Evolutionary conservation across 192 early-diverging fungal genomes (phyloP).

Genomic region (Linnemannia elongata): DNA sequence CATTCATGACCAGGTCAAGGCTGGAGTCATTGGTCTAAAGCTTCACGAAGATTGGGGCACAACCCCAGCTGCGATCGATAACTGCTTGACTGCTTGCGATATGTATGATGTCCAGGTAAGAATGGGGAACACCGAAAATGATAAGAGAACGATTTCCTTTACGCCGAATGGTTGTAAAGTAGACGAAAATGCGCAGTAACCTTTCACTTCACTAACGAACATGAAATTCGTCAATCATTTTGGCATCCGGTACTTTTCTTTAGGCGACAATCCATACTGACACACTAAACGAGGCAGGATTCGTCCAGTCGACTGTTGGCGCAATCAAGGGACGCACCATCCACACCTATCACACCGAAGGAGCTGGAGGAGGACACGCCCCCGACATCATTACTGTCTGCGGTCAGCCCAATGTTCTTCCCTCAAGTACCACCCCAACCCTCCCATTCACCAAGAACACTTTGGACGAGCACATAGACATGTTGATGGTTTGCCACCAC

Average conservation of each 20-base stretch:
- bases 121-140: not conserved
- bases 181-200: conserved; percentile 22
- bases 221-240: not conserved
- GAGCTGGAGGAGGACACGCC: conserved; percentile 96
- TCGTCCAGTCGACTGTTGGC: conserved; percentile 90
- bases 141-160: not conserved
- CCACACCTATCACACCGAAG: conserved; percentile 97
- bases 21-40: conserved; percentile 91
- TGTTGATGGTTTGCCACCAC: conserved; percentile 99
- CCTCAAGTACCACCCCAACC: conserved; percentile 96
- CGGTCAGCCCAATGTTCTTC: conserved; percentile 88
- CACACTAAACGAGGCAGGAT: conserved; percentile 97
- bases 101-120: conserved; percentile 84
- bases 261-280: conserved; percentile 96
- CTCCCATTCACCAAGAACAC: conserved; percentile 96
- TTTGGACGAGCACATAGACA: conserved; percentile 97
- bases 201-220: not conserved
- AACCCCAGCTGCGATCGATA: conserved; percentile 94
- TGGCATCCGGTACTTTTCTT: not conserved
- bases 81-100: conserved; percentile 88
- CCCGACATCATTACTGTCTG: conserved; percentile 86
- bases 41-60: conserved; percentile 98
- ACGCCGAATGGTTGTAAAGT: not conserved
- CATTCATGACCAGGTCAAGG: conserved; percentile 85
- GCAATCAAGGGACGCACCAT: conserved; percentile 94